phyloP scores from a whole-genome alignment of 306 rosid species.

The Rosa lucieae region DNA sequence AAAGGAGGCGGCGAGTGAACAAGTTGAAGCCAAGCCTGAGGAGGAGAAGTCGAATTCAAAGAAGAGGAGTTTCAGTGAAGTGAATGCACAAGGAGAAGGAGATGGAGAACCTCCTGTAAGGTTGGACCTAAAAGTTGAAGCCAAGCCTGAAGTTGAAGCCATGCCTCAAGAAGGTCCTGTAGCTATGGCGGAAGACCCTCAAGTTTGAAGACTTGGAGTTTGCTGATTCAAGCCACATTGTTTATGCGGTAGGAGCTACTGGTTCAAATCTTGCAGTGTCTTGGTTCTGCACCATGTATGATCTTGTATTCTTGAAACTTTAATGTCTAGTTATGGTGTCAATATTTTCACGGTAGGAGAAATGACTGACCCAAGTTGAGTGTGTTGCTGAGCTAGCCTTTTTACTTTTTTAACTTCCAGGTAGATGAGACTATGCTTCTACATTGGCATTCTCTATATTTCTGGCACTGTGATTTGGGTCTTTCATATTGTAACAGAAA shows the following conservation, averaged over 20 bases:
- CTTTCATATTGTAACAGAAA: not conserved
- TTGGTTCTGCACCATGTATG: not conserved
- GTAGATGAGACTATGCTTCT: not conserved
- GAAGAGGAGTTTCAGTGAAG: constrained; percentile 70
- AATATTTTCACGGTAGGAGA: not conserved
- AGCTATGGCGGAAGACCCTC: constrained; percentile 29
- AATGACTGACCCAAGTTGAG: not conserved
- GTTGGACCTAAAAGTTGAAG: constrained; percentile 37
- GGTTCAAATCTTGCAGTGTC: constrained; percentile 4
- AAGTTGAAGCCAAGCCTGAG: constrained; percentile 15
- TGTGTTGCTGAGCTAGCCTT: not conserved
- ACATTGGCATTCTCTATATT: not conserved
- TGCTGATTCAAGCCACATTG: not conserved
- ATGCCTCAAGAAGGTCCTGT: constrained; percentile 19
- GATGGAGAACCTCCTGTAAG: constrained; percentile 23
- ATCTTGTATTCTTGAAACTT: constrained; percentile 4
- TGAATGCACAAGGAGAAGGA: constrained; percentile 21
- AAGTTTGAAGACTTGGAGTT: constrained; percentile 19
- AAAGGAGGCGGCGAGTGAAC: constrained; percentile 41
- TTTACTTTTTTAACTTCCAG: not conserved
- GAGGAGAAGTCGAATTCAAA: constrained; percentile 45
- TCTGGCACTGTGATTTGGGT: not conserved
- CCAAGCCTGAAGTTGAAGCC: constrained; percentile 26
- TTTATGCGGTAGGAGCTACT: not conserved
- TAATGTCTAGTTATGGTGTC: not conserved